Evolutionary conservation across 148 eudicot genomes (phyloP).

Genomic region (Silene latifolia): DNA sequence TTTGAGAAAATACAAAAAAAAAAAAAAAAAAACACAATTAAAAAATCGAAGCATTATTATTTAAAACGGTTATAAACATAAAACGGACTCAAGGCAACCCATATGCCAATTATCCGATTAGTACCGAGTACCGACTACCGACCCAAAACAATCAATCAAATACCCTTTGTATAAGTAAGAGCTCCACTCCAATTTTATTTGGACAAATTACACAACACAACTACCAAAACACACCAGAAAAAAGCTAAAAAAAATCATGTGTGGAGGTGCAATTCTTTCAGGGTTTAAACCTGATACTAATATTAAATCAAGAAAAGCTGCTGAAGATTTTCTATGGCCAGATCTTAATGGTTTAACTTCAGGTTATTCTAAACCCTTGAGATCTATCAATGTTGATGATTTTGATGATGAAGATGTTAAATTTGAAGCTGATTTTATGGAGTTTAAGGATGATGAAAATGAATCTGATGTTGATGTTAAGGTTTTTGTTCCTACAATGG

Average conservation of each 20-base stretch:
- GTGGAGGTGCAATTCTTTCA: conserved; percentile 25
- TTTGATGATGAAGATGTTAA: neutral
- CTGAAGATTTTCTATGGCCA: conserved; percentile 7
- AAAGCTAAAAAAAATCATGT: conserved; percentile 16
- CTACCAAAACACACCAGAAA: neutral
- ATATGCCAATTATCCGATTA: no score
- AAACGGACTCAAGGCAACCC: no score
- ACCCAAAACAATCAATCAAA: no score
- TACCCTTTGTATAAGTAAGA: neutral
- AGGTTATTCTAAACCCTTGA: neutral
- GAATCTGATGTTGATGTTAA: neutral
- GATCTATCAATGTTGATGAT: conserved; percentile 7
- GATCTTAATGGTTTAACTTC: conserved; percentile 1
- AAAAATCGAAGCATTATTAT: no score
- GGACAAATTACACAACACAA: neutral
- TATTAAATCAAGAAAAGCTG: conserved; percentile 4
- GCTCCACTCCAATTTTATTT: neutral
- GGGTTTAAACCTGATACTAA: conserved; percentile 6
- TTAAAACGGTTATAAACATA: no score
- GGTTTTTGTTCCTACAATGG: neutral
- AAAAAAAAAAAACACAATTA: no score
- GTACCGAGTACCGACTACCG: no score
- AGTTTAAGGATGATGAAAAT: conserved; percentile 4
- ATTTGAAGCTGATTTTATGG: conserved; percentile 10
- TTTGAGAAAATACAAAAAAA: no score